phyloP scores from a whole-genome alignment of 805 yeast species.

The Cyberlindnera petersonii region DNA sequence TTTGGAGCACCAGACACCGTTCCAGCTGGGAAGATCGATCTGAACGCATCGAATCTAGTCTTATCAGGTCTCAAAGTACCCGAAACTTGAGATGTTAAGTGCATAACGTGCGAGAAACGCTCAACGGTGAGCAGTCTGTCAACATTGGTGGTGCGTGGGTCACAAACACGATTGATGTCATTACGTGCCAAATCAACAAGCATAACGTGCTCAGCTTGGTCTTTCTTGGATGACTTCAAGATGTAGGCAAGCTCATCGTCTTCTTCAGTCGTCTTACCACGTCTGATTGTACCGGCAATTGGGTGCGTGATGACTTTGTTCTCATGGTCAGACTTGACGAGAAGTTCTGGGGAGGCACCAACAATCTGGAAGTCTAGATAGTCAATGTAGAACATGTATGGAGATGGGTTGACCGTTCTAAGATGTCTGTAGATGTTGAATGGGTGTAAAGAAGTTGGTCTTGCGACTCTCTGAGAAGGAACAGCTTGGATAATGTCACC shows the following conservation, averaged over 20 bases:
- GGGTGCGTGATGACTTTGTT: constrained; percentile 90
- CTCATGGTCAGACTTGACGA: constrained; percentile 73
- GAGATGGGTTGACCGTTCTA: constrained; percentile 95
- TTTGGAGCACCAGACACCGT: constrained; percentile 99
- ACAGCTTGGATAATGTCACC: constrained; percentile 98
- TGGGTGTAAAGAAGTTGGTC: constrained; percentile 94
- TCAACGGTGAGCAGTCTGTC: constrained; percentile 88
- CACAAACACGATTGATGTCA: constrained; percentile 93
- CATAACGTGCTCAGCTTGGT: constrained; percentile 98
- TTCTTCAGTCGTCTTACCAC: constrained; percentile 90
- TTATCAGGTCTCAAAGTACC: constrained; percentile 83
- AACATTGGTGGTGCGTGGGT: constrained; percentile 77
- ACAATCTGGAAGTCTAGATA: constrained; percentile 88
- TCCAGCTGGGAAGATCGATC: constrained; percentile 98
- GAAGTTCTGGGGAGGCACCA: constrained; percentile 95
- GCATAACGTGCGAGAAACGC: constrained; percentile 96
- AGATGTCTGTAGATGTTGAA: constrained; percentile 93
- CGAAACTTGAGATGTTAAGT: constrained; percentile 89
- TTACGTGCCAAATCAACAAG: constrained; percentile 96
- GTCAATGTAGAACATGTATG: constrained; percentile 92
- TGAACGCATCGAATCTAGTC: constrained; percentile 92
- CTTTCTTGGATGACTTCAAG: constrained; percentile 75
- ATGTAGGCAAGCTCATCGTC: constrained; percentile 79
- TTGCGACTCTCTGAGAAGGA: constrained; percentile 93
- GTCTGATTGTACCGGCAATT: constrained; percentile 91